Evolutionary conservation across 768 basidiomycete genomes (phyloP).

Genomic region (Fomitopsis serialis): DNA sequence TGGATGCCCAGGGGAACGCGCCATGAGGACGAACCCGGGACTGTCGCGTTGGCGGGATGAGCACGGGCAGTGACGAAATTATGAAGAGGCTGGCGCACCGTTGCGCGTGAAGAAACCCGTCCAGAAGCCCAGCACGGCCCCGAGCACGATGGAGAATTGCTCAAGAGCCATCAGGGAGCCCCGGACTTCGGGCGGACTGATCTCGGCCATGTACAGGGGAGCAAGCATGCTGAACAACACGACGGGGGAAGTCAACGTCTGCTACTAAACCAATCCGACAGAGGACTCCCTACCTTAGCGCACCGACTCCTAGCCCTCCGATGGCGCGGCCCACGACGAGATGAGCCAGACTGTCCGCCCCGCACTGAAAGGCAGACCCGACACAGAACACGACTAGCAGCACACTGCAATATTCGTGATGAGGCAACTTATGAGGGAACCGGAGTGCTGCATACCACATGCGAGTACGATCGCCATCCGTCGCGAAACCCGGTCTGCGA

Average conservation of each 20-base stretch:
- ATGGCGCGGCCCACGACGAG: slow-evolving; percentile 68
- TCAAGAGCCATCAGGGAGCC: slow-evolving; percentile 78
- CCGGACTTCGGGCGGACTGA: slow-evolving; percentile 73
- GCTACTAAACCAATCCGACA: neutral
- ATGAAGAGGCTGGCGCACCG: slow-evolving; percentile 32
- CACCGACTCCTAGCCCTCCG: slow-evolving; percentile 77
- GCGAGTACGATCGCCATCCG: slow-evolving; percentile 62
- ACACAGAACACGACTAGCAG: slow-evolving; percentile 59
- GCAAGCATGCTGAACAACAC: slow-evolving; percentile 60
- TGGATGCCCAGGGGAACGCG: slow-evolving; percentile 73
- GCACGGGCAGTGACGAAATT: neutral
- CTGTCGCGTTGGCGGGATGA: slow-evolving; percentile 24
- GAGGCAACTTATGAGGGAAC: neutral
- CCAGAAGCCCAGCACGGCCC: slow-evolving; percentile 83
- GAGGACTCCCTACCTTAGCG: slow-evolving; percentile 31
- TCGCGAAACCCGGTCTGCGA: slow-evolving; percentile 65
- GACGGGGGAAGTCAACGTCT: neutral
- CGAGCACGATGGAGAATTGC: slow-evolving; percentile 75
- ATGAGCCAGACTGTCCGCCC: slow-evolving; percentile 48
- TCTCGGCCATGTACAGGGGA: slow-evolving; percentile 81
- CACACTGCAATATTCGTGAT: neutral
- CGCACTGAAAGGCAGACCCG: slow-evolving; percentile 66
- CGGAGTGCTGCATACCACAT: slow-evolving; percentile 43
- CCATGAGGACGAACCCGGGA: slow-evolving; percentile 66
- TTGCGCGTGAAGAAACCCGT: slow-evolving; percentile 68